Evolutionary conservation across 495 filamentous ascomycete genomes (phyloP).

Genomic region (Diplogelasinospora grovesii): DNA sequence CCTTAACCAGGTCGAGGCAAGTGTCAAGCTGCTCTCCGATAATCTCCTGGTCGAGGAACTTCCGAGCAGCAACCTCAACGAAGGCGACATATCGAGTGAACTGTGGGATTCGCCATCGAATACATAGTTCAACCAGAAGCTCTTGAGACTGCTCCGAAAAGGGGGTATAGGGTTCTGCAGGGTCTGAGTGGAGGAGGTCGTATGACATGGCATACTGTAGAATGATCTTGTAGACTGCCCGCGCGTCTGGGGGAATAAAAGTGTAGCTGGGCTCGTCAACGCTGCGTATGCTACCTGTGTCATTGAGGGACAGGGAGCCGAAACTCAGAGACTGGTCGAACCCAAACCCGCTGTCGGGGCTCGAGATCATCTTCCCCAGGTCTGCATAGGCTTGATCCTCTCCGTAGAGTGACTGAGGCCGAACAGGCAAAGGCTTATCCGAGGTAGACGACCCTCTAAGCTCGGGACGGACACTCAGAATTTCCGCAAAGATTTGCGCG

Average conservation of each 20-base stretch:
- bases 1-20: conserved; percentile 75
- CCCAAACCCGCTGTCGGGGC: conserved; percentile 46
- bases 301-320: conserved; percentile 59
- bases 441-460: conserved; percentile 55
- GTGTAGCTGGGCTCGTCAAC: conserved; percentile 59
- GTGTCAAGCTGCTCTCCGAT: conserved; percentile 72
- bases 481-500: conserved; percentile 86
- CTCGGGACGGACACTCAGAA: conserved; percentile 80
- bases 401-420: conserved; percentile 29
- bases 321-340: conserved; percentile 77
- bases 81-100: conserved; percentile 76
- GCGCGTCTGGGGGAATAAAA: conserved; percentile 82
- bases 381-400: conserved; percentile 53
- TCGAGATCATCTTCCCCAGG: conserved; percentile 45
- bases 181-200: conserved; percentile 44
- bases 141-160: conserved; percentile 79
- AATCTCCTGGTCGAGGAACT: conserved; percentile 82
- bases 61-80: conserved; percentile 75
- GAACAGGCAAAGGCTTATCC: conserved; percentile 43
- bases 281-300: conserved; percentile 43
- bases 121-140: conserved; percentile 73
- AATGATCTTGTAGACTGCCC: conserved; percentile 72
- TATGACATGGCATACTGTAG: conserved; percentile 64
- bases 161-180: conserved; percentile 49
- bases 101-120: conserved; percentile 85